Conservation (phyloP, 164 flowering plant species). For the Magnolia sinica region DNA sequence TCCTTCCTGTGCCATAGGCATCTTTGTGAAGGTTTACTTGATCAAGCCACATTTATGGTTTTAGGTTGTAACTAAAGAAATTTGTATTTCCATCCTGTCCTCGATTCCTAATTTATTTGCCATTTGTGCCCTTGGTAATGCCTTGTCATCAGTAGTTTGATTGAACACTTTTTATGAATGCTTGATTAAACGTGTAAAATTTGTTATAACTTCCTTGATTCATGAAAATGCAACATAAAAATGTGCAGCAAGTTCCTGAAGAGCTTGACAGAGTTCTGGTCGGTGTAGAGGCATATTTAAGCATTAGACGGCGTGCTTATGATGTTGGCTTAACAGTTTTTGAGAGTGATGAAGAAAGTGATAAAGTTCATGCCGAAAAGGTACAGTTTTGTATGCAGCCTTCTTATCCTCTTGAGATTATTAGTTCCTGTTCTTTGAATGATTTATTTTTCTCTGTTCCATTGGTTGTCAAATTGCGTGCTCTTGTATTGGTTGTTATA, state of each 20-base stretch:
- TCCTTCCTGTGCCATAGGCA: background rate
- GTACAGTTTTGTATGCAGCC: constrained; percentile 28
- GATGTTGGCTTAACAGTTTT: constrained; percentile 64
- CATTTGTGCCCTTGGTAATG: background rate
- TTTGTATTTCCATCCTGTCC: background rate
- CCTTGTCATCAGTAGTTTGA: background rate
- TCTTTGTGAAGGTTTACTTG: constrained; percentile 1
- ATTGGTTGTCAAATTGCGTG: background rate
- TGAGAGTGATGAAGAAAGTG: constrained; percentile 50
- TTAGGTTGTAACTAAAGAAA: background rate
- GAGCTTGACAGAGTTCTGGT: constrained; percentile 94
- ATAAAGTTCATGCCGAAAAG: constrained; percentile 43
- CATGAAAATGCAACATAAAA: constrained; percentile 3
- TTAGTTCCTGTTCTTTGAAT: background rate
- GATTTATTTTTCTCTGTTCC: background rate
- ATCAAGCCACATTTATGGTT: background rate
- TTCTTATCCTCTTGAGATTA: constrained; percentile 1
- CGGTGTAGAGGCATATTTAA: constrained; percentile 84
- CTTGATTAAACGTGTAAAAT: background rate
- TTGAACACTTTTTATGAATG: background rate
- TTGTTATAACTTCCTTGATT: background rate
- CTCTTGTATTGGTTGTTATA: background rate
- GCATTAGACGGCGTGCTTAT: constrained; percentile 65
- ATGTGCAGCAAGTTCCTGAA: constrained; percentile 93
- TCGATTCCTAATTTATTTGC: background rate